Percentiles rank a stretch among this genome's conserved stretches.
phyloP scores from a whole-genome alignment of 257 asterid species.

The Scutellaria galericulata region DNA sequence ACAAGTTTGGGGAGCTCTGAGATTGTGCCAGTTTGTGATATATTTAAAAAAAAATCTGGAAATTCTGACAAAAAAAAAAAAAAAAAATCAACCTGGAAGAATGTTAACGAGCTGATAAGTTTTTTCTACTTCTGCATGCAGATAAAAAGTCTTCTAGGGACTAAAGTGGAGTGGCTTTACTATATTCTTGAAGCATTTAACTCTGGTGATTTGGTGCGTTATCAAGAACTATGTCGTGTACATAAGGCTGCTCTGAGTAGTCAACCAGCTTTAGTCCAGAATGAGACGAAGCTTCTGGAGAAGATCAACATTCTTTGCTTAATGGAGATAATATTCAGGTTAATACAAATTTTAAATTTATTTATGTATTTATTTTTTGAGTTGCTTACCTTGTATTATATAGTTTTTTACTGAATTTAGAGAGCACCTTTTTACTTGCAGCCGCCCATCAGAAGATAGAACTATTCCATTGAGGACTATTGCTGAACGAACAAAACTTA shows the following conservation, averaged over 20 bases:
- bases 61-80: not conserved
- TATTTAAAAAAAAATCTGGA: not conserved
- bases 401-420: conserved; percentile 17
- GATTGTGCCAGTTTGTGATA: not conserved
- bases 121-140: conserved; percentile 40
- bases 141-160: conserved; percentile 86
- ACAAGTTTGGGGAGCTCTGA: conserved; percentile 11
- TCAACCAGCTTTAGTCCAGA: conserved; percentile 91
- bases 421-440: conserved; percentile 44
- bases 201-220: conserved; percentile 80
- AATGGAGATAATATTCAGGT: conserved; percentile 99
- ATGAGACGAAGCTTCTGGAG: conserved; percentile 91
- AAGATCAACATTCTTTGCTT: conserved; percentile 95
- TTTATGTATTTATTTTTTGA: not conserved
- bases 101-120: conserved; percentile 12
- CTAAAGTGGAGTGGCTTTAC: conserved; percentile 90
- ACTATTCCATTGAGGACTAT: conserved; percentile 82
- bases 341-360: not conserved
- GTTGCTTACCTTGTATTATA: conserved; percentile 6
- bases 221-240: conserved; percentile 82
- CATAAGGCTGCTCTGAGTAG: conserved; percentile 80
- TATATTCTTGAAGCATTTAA: conserved; percentile 90
- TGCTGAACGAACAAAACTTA: conserved; percentile 83
- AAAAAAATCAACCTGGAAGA: not conserved
- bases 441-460: conserved; percentile 93